Conservation (phyloP, 495 filamentous ascomycete species). For the Aspergillus conjunctus region DNA sequence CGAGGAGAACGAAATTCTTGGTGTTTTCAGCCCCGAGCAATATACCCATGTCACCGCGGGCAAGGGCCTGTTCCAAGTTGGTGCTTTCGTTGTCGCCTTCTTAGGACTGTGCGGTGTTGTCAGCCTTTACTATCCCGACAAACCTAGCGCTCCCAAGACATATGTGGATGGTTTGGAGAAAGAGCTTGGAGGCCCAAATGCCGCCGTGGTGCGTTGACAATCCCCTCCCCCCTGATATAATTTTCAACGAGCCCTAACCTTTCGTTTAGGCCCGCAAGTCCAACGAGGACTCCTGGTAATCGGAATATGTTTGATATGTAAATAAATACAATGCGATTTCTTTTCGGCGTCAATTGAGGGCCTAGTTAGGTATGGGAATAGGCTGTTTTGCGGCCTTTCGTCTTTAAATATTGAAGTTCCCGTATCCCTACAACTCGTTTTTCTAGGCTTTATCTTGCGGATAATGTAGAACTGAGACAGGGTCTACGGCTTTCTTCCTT, state of each 20-base stretch:
- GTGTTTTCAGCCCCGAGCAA: slow-evolving; percentile 85
- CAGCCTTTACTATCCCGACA: slow-evolving; percentile 81
- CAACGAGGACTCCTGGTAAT: slow-evolving; percentile 48
- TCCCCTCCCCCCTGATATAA: slow-evolving; percentile 2
- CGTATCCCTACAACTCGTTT: background rate
- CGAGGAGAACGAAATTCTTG: slow-evolving; percentile 94
- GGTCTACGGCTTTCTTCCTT: no score
- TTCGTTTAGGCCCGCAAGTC: slow-evolving; percentile 45
- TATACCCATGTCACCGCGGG: slow-evolving; percentile 80
- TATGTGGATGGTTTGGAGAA: slow-evolving; percentile 82
- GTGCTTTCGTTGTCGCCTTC: slow-evolving; percentile 70
- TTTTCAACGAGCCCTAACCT: background rate
- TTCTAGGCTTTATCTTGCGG: background rate
- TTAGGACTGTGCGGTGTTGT: slow-evolving; percentile 71
- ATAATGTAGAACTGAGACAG: background rate
- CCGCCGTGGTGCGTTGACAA: slow-evolving; percentile 40
- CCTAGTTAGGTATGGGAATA: slow-evolving; percentile 23
- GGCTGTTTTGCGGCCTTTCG: background rate
- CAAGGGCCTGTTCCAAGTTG: slow-evolving; percentile 73
- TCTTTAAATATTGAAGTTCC: background rate
- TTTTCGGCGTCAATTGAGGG: slow-evolving; percentile 38
- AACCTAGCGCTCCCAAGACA: slow-evolving; percentile 70
- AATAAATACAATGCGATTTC: slow-evolving; percentile 51
- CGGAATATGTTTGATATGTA: slow-evolving; percentile 35
- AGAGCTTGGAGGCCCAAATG: slow-evolving; percentile 75